These are phyloP conservation scores for Paramecium sexaurelia DNA, from an alignment of 73 alveolate genomes.

Conservation along the genomic window DNA sequence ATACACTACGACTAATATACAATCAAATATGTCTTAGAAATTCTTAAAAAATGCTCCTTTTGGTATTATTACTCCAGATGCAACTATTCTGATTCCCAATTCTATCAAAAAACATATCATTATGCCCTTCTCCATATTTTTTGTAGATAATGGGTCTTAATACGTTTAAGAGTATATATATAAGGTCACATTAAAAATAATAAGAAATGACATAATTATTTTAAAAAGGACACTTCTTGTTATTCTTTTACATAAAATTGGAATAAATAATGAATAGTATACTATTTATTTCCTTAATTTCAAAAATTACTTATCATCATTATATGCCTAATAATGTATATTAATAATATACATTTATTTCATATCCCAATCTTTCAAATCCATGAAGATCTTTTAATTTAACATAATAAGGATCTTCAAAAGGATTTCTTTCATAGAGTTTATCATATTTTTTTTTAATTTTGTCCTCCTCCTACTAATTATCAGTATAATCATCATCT, in stretches of 20 bases:
- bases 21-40: not conserved
- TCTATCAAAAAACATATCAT: not conserved
- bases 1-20: not conserved
- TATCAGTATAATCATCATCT: not conserved
- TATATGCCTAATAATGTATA: not conserved
- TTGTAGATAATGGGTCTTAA: not conserved
- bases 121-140: not conserved
- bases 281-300: slow-evolving; percentile 5
- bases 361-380: not conserved
- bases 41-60: not conserved
- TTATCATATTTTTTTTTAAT: not conserved
- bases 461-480: not conserved
- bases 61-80: slow-evolving; percentile 6
- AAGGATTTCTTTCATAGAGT: not conserved
- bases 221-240: not conserved
- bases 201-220: not conserved
- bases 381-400: not conserved
- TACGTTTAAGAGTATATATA: not conserved
- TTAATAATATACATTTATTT: not conserved
- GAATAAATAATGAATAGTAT: not conserved
- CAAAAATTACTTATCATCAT: not conserved
- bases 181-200: not conserved
- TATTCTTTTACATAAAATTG: not conserved
- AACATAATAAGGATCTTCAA: not conserved
- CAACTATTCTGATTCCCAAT: not conserved